Evolutionary conservation across 257 asterid genomes (phyloP).

Genomic region (Buddleja alternifolia): DNA sequence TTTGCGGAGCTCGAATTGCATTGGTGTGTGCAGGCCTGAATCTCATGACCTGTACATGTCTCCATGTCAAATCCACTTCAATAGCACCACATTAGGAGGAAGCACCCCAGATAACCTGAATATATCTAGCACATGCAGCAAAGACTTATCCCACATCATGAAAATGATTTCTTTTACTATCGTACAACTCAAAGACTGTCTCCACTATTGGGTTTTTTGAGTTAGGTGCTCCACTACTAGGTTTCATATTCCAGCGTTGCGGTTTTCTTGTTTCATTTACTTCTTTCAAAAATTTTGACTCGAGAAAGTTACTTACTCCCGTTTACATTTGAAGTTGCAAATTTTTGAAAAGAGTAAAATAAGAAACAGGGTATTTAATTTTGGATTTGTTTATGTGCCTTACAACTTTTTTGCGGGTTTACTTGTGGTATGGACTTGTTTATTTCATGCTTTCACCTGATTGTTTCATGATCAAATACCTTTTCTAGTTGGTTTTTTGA

Average conservation of each 20-base stretch:
- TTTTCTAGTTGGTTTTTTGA: background rate
- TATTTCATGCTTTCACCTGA: background rate
- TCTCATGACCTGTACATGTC: background rate
- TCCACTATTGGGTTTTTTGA: background rate
- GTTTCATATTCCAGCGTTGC: background rate
- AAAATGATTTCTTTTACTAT: background rate
- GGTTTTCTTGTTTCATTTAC: background rate
- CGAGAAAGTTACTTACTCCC: background rate
- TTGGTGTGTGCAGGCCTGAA: background rate
- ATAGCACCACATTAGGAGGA: background rate
- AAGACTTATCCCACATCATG: background rate
- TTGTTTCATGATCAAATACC: background rate
- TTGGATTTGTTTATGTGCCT: background rate
- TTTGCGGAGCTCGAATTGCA: background rate
- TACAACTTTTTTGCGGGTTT: background rate
- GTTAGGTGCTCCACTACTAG: background rate
- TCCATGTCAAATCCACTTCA: background rate
- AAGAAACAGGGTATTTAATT: background rate
- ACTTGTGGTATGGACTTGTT: background rate
- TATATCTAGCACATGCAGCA: background rate
- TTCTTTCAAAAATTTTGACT: background rate
- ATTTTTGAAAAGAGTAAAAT: background rate
- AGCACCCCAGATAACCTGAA: background rate
- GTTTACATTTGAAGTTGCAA: too few relatives aligned
- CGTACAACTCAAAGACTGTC: too few relatives aligned